phyloP scores from a whole-genome alignment of 805 yeast species.

The Ogataea henricii region DNA sequence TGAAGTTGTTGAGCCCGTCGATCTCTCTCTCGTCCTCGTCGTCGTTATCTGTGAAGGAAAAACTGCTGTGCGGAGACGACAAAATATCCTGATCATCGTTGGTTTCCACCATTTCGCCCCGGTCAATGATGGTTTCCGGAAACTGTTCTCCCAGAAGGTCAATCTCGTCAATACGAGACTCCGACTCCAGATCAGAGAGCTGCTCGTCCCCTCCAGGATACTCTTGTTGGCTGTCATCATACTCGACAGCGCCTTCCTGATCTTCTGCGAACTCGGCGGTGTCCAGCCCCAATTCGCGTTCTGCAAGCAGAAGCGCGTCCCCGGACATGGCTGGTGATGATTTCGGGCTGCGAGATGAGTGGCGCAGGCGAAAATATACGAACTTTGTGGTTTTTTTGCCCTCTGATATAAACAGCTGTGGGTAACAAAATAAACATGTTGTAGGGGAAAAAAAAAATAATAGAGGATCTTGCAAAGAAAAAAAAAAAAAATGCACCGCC shows the following conservation, averaged over 20 bases:
- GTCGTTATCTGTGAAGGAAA: slow-evolving; percentile 28
- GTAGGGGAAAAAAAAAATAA: not conserved
- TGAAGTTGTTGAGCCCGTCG: slow-evolving; percentile 36
- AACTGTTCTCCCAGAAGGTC: slow-evolving; percentile 26
- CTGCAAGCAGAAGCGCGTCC: not conserved
- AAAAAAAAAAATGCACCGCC: slow-evolving; percentile 1
- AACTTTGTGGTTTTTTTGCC: too few relatives aligned
- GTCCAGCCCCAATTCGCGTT: slow-evolving; percentile 3
- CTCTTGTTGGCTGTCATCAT: not conserved
- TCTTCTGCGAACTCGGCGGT: not conserved
- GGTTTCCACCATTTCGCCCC: slow-evolving; percentile 35
- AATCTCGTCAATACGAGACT: slow-evolving; percentile 19
- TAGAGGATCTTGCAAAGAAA: not conserved
- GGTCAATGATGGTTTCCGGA: slow-evolving; percentile 33
- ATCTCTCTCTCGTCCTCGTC: slow-evolving; percentile 32
- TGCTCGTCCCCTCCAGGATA: not conserved
- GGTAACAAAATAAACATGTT: not conserved
- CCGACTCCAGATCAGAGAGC: slow-evolving; percentile 5
- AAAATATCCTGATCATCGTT: slow-evolving; percentile 32
- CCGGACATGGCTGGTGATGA: not conserved
- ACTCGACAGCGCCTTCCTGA: not conserved
- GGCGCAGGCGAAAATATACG: too few relatives aligned
- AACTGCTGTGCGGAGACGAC: slow-evolving; percentile 33
- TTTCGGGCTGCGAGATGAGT: too few relatives aligned
- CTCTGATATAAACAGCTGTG: too few relatives aligned